A percentile compares a stretch with the other conserved stretches of the same genome.
Conservation (phyloP, 2,329 filamentous ascomycete genomes). For the Colletotrichum cereale region DNA sequence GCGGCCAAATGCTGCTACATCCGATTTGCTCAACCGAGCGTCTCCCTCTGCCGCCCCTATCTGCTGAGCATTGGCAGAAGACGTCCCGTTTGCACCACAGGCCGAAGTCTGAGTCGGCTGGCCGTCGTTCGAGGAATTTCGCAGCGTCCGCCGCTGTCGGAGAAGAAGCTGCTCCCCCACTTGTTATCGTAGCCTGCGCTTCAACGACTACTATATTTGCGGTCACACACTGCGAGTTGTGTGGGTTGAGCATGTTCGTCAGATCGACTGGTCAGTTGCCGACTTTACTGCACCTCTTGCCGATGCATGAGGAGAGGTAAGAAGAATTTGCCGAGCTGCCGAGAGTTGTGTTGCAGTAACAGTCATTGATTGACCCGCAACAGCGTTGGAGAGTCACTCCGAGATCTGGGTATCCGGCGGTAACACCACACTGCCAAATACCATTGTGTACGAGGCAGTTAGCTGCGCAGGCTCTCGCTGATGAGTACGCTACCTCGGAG, state of each 20-base stretch:
- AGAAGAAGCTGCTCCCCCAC: background rate
- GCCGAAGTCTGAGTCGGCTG: conserved; percentile 2
- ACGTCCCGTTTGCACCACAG: background rate
- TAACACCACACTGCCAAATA: conserved; percentile 38
- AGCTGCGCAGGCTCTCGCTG: conserved; percentile 43
- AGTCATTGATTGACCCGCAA: conserved; percentile 44
- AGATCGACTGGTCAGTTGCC: conserved; percentile 43
- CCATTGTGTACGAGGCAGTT: conserved; percentile 45
- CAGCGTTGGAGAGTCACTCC: conserved; percentile 44
- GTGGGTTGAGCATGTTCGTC: conserved; percentile 42
- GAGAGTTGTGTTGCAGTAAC: conserved; percentile 44
- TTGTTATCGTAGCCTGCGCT: conserved; percentile 18
- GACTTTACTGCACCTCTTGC: conserved; percentile 41
- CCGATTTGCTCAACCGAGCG: conserved; percentile 44
- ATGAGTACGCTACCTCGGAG: conserved; percentile 33
- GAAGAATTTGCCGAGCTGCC: conserved; percentile 44
- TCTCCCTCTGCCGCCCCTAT: conserved; percentile 10
- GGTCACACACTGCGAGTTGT: conserved; percentile 44
- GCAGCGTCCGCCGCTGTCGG: background rate
- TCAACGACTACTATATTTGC: conserved; percentile 42
- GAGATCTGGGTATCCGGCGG: conserved; percentile 42
- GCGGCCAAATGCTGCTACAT: conserved; percentile 46
- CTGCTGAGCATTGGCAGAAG: background rate
- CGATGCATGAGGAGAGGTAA: conserved; percentile 44
- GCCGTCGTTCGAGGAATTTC: background rate